These are phyloP conservation scores for Kwoniella botswanensis DNA, from an alignment of 768 basidiomycete species.

Conservation along the genomic window DNA sequence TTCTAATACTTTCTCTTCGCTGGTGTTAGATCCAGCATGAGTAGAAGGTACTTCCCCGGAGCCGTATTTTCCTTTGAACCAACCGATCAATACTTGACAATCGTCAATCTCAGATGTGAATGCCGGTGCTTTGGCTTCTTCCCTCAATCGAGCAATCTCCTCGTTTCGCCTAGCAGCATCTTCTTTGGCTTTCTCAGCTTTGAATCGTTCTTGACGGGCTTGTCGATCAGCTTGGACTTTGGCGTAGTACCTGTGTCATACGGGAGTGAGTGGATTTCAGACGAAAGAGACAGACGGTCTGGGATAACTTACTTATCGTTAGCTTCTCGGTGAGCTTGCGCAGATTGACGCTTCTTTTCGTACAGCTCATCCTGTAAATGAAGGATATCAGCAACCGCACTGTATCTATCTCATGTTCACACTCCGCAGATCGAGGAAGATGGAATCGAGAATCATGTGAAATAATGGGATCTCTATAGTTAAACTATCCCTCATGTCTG, in stretches of 20 bases:
- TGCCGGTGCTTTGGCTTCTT: slow-evolving; percentile 88
- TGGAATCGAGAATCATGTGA: too few species aligned
- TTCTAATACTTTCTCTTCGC: slow-evolving; percentile 34
- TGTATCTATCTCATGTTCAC: not conserved
- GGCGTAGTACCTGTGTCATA: slow-evolving; percentile 48
- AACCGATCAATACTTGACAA: slow-evolving; percentile 63
- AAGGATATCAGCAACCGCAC: slow-evolving; percentile 50
- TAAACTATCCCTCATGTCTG: too few species aligned
- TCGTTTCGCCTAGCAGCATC: slow-evolving; percentile 74
- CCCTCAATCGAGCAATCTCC: slow-evolving; percentile 78
- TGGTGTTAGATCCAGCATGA: slow-evolving; percentile 39
- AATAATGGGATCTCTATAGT: too few species aligned
- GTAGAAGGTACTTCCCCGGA: slow-evolving; percentile 49
- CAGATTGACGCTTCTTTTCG: slow-evolving; percentile 75
- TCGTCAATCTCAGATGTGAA: slow-evolving; percentile 94
- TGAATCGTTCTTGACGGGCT: slow-evolving; percentile 80
- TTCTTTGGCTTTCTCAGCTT: slow-evolving; percentile 77
- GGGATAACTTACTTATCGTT: slow-evolving; percentile 69
- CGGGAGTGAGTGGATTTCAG: not conserved
- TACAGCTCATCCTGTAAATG: slow-evolving; percentile 68
- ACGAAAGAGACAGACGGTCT: not conserved
- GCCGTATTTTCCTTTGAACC: slow-evolving; percentile 58
- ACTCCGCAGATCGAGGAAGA: not conserved
- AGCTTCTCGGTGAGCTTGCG: slow-evolving; percentile 73
- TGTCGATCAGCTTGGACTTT: slow-evolving; percentile 63